Base-by-base conservation (phyloP, 257 asterid genomes). In the Anisodus tanguticus region DNA sequence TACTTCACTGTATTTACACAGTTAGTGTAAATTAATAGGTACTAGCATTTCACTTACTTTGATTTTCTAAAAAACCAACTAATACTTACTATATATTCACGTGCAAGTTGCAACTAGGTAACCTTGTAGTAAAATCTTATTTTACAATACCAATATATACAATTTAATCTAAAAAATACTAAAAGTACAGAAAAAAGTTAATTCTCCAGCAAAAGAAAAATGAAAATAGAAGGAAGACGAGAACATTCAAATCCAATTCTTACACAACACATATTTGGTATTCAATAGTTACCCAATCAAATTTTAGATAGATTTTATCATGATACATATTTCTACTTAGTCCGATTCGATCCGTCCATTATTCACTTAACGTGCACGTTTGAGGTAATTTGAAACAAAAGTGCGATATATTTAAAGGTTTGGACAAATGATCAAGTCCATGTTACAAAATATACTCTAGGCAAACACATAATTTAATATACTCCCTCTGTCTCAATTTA, bases 351-450 rank as follows among this genome's bases (percentile, higher is more conserved):
- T 11, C 31, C 13, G 7, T 68, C 77, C 78, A 39, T 69, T 69
- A 69, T 39, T 41, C 31, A 69, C 54, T n/a, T 16, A 8, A 39
- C 78, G 4, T 69, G 31, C 54, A 69, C 31, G 41, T 69, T 41
- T 69, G 54, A 69, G 54, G 26, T 16, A 31, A 69, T 15, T 69
- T 69, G 54, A 41, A 16, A 69, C 16, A 16, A 47, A 7, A 41
- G 45, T 6, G 4, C 4, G 8, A 41, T 69, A 16, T 16, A 69
- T 16, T 69, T 69, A 41, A 16, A 69, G 4, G 2, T 4, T 69
- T 69, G 78, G 77, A 69, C 54, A 69, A 69, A 69, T 69, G 76
- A 69, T 68, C 51, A 68, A 37, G 77, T 68, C 66, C 53, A 68
- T 0, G 26, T 9, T 68, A 68, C 54, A 39, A 69, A 16, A 39